Evolutionary conservation across 1,139 yeast genomes (phyloP).

Genomic region (Eremothecium gossypii): DNA sequence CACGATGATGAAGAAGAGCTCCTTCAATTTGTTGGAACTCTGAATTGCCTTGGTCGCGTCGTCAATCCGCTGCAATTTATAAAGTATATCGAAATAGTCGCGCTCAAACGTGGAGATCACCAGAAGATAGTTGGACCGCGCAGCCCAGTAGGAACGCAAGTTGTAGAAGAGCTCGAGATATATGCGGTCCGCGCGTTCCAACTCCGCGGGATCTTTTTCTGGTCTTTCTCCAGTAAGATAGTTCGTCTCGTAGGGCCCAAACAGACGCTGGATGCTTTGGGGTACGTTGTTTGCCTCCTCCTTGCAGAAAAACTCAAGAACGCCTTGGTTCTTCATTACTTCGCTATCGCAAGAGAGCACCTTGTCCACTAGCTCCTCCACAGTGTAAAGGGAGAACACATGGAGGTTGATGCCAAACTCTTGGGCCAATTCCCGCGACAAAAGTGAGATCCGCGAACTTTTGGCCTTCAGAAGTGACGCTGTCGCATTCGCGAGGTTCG

Average conservation of each 20-base stretch:
- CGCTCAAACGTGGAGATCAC: conserved; percentile 59
- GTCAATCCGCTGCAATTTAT: conserved; percentile 57
- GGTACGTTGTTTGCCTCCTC: conserved; percentile 69
- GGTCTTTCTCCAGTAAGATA: conserved; percentile 37
- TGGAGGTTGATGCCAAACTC: conserved; percentile 91
- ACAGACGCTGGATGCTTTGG: conserved; percentile 51
- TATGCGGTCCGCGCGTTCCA: conserved; percentile 75
- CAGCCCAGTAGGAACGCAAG: conserved; percentile 74
- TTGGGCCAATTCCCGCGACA: conserved; percentile 75
- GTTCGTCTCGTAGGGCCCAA: conserved; percentile 63
- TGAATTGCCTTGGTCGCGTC: conserved; percentile 55
- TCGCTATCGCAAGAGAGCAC: conserved; percentile 67
- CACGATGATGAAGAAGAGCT: conserved; percentile 64
- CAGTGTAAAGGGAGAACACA: conserved; percentile 55
- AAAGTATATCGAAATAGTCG: conserved; percentile 61
- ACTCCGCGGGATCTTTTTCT: conserved; percentile 47
- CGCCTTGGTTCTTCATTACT: conserved; percentile 55
- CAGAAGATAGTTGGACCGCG: conserved; percentile 71
- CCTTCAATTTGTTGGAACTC: conserved; percentile 54
- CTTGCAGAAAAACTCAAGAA: conserved; percentile 72
- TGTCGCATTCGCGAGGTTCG: conserved; percentile 28
- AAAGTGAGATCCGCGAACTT: conserved; percentile 42
- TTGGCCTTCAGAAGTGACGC: conserved; percentile 31
- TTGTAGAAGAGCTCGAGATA: conserved; percentile 72
- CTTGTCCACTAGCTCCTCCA: conserved; percentile 52